Conservation (phyloP, 495 filamentous ascomycete genomes). For the Aspergillus sclerotioniger region DNA sequence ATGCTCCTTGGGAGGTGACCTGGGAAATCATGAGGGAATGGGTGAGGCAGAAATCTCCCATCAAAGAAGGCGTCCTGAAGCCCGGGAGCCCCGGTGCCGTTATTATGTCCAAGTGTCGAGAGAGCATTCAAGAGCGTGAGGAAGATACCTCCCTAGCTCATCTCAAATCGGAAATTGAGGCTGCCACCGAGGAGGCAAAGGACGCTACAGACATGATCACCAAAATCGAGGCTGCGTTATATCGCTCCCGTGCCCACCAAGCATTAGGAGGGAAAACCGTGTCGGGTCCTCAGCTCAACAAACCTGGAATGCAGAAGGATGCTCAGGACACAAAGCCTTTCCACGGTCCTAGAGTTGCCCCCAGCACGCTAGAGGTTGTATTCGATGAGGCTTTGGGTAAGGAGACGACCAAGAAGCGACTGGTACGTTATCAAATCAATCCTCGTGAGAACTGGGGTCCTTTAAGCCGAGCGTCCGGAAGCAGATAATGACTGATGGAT, state of each 20-base stretch:
- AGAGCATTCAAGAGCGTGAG: slow-evolving; percentile 21
- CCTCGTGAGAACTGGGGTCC: slow-evolving; percentile 92
- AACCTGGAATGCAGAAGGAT: slow-evolving; percentile 9
- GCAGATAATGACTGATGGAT: slow-evolving; percentile 2
- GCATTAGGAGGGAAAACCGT: slow-evolving; percentile 13
- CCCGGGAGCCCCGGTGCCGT: slow-evolving; percentile 65
- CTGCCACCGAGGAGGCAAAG: slow-evolving; percentile 32
- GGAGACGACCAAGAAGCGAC: slow-evolving; percentile 55
- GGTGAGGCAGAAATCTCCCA: slow-evolving; percentile 70
- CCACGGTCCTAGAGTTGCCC: slow-evolving; percentile 1
- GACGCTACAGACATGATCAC: slow-evolving; percentile 39
- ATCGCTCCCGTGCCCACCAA: slow-evolving; percentile 33
- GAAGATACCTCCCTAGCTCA: slow-evolving; percentile 23
- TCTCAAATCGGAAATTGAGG: slow-evolving; percentile 37
- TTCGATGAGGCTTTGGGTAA: slow-evolving; percentile 81
- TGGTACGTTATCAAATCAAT: slow-evolving; percentile 84
- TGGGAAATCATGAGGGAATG: slow-evolving; percentile 96
- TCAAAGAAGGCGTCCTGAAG: slow-evolving; percentile 68
- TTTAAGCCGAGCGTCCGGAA: slow-evolving; percentile 62
- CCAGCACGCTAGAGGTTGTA: slow-evolving; percentile 58
- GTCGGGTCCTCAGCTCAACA: slow-evolving; percentile 12
- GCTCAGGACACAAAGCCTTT: slow-evolving; percentile 10
- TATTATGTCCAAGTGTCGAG: slow-evolving; percentile 53
- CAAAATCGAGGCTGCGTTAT: slow-evolving; percentile 48
- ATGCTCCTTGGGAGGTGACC: slow-evolving; percentile 82